Base-by-base conservation (phyloP, 1,139 yeast species). In the Blastobotrys raffinosifermentans region DNA sequence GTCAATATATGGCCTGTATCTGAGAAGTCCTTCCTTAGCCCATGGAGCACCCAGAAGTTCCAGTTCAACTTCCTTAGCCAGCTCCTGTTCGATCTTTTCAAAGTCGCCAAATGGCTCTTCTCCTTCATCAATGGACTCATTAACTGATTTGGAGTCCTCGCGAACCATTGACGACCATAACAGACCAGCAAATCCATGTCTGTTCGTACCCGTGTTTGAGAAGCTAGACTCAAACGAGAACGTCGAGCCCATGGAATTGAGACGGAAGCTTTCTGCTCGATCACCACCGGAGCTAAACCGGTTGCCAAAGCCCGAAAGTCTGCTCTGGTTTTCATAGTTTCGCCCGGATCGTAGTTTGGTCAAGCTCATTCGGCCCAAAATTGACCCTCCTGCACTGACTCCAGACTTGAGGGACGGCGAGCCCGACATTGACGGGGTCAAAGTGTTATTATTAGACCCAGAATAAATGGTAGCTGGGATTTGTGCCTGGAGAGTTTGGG, bases 41-140 rank as follows among this genome's bases (percentile, higher is more conserved):
- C 82, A 81, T 1, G 91, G 91, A 2, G 87, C 75, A 1, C 91
- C 91, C 37, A 72, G 72, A 32, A 77, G 64, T 53, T 79, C 87
- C 42, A 81, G 63, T 27, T 73, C 74, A 44, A 75, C 69, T 57
- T 80, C 87, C 45, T 69, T 50, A 18, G 57, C 54, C 13, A 55
- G 47, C 31, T 55, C 60, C 15, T 45, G 46, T 34, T 57, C 58
- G 29, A 57, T 48, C 34, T 50, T 47, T 3, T 51, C 44, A 35
- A 57, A 56, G 31, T 56, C 57, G 34, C 45, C 59, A 44, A 48
- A 57, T n/a, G n/a, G n/a, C 21, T 38, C 49, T 17, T 44, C 53
- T 13, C 40, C 50, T 4, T 44, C 47, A 10, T 44, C 43, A 9
- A 41, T 45, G 4, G 37, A 25, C 10, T 35, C 32, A 14, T 40